Evolutionary conservation across 106 monocot species (phyloP), one percentile per base, ranked within the genome.

Genomic region (Dendrobium catenatum): DNA sequence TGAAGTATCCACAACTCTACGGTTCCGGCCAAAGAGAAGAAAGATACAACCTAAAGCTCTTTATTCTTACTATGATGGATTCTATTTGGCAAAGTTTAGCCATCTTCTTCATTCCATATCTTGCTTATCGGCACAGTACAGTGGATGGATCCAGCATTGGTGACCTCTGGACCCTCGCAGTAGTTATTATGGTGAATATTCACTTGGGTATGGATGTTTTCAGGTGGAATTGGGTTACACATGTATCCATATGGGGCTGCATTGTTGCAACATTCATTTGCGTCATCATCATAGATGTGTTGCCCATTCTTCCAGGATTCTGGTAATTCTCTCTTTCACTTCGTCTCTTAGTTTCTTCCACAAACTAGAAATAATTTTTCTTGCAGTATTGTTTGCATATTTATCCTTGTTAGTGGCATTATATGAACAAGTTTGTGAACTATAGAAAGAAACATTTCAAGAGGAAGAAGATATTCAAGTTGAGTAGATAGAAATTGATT

Each of bases 1-100:
- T 99, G 70, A 91, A 92, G 81, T 83, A 91, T 61, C 98, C 98
- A 15, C 86, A 88, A 77, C 91, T 99, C n/a, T 99, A 99, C 16
- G 91, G 91, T 72, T 84, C 89, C 2, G 94, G 97, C 11, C 97
- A 92, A 78, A 86, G 93, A 44, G 97, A 93, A 75, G 94, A 98
- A 81, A 85, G 87, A 75, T 98, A 98, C 85, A 93, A 92, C 83
- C 58, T 94, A 0, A 91, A 82, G 70, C 42, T 94, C 51, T 95
- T 98, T 61, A 70, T 90, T 5, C 37, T 86, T 31, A 85, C 89
- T 8, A 98, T 98, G 92, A 24, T 89, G 59, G 97, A 98, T 54
- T 85, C 91, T 1, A 17, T 98, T 13, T 91, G 97, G 97, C 97
- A 98, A 79, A 95, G 97, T 55, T 41, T 80, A 8, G 91, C 80